Base-by-base conservation (phyloP, 2,329 filamentous ascomycete species). In the Diaporthe sp. region DNA sequence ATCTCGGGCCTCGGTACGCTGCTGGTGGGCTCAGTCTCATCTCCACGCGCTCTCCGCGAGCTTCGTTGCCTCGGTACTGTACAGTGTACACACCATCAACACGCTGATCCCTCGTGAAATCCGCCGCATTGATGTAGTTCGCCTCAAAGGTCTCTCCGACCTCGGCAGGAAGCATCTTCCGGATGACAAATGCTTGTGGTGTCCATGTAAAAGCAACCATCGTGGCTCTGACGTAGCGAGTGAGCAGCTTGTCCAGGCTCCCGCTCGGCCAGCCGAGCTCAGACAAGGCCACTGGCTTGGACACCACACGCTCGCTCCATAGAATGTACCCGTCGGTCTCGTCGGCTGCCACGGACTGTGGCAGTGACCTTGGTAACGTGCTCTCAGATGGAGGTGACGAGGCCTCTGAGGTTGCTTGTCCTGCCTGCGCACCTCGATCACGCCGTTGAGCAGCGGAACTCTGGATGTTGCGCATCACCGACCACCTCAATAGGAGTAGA, bases 71-170 rank as follows among this genome's bases (percentile, higher is more conserved):
- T 13, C 72, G 37, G 55, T 73, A 63, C 47, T 73, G 65, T 7
- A 73, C 65, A 17, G 65, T 70, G 15, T 73, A 73, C 22, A 73
- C 65, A 22, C 65, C 72, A n/a, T 63, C 55, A 0, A 73, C 65
- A 17, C 72, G 72, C 66, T 73, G 44, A 1, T 15, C 44, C 19
- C 70, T 15, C n/a, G n/a, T n/a, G n/a, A n/a, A n/a, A n/a, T n/a
- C n/a, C n/a, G n/a, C n/a, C n/a, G n/a, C n/a, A n/a, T 61, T 32
- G 27, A 73, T 70, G 35, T 63, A 73, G 7, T 42, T 17, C 9
- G 25, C 22, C 44, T 55, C 65, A 37, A 73, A 71, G 22, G 65
- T 73, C 44, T 61, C 27, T 17, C 27, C 35, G 8, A 55, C 17
- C 13, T 22, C 44, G 12, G 13, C 22, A 19, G 72, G 44, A 3